These are phyloP conservation scores for Exophiala mesophila DNA, from an alignment of 2,329 filamentous ascomycete genomes.

Conservation along the genomic window DNA sequence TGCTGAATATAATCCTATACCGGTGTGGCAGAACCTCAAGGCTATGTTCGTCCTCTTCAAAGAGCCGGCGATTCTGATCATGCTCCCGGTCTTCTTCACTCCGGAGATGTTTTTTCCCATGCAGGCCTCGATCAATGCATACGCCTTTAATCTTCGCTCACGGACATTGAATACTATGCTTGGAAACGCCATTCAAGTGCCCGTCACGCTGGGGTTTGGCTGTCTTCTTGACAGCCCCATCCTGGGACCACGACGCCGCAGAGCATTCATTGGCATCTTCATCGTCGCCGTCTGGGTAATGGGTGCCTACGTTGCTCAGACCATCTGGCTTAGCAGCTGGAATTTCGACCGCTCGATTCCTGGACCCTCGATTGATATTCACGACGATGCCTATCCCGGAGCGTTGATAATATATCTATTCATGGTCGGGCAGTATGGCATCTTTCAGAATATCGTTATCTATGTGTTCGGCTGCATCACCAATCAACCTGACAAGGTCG, in stretches of 20 bases:
- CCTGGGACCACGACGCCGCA: not conserved
- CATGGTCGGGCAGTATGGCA: slow-evolving; percentile 9
- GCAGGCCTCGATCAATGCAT: slow-evolving; percentile 8
- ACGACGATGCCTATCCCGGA: not conserved
- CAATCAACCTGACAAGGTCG: slow-evolving; percentile 18
- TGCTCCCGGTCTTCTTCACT: slow-evolving; percentile 13
- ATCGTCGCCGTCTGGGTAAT: not conserved
- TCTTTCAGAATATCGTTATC: slow-evolving; percentile 11
- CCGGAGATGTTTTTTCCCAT: slow-evolving; percentile 14
- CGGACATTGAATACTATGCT: slow-evolving; percentile 17
- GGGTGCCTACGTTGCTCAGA: slow-evolving; percentile 6
- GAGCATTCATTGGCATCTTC: not conserved
- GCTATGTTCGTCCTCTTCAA: slow-evolving; percentile 2
- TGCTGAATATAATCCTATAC: slow-evolving; percentile 17
- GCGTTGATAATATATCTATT: slow-evolving; percentile 7
- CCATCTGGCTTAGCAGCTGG: not conserved
- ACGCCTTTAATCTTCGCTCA: slow-evolving; percentile 19
- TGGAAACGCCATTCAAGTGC: slow-evolving; percentile 15
- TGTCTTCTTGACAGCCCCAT: slow-evolving; percentile 29
- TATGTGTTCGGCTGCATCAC: slow-evolving; percentile 12
- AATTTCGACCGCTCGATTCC: slow-evolving; percentile 2
- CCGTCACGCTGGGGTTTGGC: slow-evolving; percentile 6
- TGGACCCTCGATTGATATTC: slow-evolving; percentile 4
- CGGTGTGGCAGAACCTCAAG: slow-evolving; percentile 1
- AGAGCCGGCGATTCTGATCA: slow-evolving; percentile 10